Evolutionary conservation across 2,329 filamentous ascomycete species (phyloP).

Genomic region (Drechmeria coniospora): DNA sequence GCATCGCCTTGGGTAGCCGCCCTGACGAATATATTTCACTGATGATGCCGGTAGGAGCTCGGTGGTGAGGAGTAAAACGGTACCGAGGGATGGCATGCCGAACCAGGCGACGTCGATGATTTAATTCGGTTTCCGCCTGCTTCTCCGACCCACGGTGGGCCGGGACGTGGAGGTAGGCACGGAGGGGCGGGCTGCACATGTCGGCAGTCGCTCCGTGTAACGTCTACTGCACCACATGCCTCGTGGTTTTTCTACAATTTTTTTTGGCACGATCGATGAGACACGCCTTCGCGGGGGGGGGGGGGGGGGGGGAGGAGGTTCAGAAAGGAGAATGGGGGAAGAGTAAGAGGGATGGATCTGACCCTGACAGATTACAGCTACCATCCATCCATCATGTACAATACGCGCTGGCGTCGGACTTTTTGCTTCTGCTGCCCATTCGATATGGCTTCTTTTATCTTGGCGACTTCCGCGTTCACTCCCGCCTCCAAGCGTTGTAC

Average conservation of each 20-base stretch:
- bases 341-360: too few species aligned
- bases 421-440: neutral
- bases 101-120: too few species aligned
- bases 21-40: conserved; percentile 12
- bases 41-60: conserved; percentile 8
- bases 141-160: too few species aligned
- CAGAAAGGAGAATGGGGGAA: too few species aligned
- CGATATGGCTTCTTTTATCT: neutral
- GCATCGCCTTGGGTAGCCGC: conserved; percentile 7
- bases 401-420: neutral
- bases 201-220: too few species aligned
- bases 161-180: neutral
- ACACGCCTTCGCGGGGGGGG: neutral
- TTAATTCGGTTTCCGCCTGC: too few species aligned
- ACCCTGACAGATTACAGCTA: neutral
- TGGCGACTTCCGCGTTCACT: conserved; percentile 26
- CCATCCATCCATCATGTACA: neutral
- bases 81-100: too few species aligned
- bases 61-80: too few species aligned
- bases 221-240: too few species aligned
- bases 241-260: too few species aligned
- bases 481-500: conserved; percentile 57
- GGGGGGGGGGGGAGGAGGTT: neutral
- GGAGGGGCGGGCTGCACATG: neutral
- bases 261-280: too few species aligned